Evolutionary conservation across 371 early-diverging fungal species (phyloP).

Genomic region (Mortierella sp.): DNA sequence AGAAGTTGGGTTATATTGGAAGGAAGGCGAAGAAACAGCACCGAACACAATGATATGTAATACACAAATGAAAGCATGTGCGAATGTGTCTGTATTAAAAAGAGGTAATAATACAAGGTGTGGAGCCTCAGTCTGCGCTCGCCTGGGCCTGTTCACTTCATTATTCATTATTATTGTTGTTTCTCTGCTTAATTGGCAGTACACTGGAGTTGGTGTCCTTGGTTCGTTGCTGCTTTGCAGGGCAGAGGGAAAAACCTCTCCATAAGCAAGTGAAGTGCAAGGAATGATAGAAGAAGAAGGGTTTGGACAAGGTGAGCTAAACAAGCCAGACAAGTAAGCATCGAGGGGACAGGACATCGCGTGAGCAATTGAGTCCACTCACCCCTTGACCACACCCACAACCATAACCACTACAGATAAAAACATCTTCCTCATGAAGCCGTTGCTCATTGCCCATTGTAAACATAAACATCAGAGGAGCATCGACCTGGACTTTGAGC

Average conservation of each 20-base stretch:
- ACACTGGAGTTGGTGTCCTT: no score
- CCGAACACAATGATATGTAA: not conserved
- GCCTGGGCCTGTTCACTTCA: not conserved
- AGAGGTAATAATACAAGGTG: not conserved
- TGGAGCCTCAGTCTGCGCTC: slow-evolving; percentile 8
- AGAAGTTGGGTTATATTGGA: not conserved
- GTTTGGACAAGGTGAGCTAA: not conserved
- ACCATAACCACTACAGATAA: not conserved
- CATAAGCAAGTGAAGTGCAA: not conserved
- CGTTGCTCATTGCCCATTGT: not conserved
- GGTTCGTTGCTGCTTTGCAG: no score
- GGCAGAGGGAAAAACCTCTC: no score
- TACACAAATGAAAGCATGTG: slow-evolving; percentile 8
- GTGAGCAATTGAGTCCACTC: not conserved
- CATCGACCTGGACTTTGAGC: not conserved
- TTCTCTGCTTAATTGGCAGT: no score
- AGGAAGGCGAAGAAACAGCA: not conserved
- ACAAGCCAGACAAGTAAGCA: not conserved
- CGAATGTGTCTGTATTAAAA: not conserved
- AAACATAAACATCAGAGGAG: not conserved
- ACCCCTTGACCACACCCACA: not conserved
- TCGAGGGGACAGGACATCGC: not conserved
- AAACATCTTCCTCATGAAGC: not conserved
- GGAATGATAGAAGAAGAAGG: not conserved
- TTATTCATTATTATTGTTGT: not conserved